Evolutionary conservation across 169 alveolate genomes (phyloP).

Genomic region (Cryptosporidium muris): DNA sequence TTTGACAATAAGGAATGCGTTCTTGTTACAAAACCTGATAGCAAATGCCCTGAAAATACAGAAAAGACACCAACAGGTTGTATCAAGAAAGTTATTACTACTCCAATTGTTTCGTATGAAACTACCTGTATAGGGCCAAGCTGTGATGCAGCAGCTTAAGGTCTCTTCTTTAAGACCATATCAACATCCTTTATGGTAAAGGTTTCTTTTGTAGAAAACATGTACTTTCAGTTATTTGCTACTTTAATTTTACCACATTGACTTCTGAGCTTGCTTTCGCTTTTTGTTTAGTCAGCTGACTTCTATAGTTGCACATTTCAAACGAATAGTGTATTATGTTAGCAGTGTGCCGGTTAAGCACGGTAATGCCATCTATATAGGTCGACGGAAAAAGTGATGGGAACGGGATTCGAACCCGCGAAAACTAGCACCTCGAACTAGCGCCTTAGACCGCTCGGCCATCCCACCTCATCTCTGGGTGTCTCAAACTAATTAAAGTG

Average conservation of each 20-base stretch:
- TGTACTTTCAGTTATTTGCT: too few relatives aligned
- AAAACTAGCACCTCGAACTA: constrained; percentile 74
- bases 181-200: too few relatives aligned
- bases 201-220: too few relatives aligned
- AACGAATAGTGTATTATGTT: too few relatives aligned
- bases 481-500: not conserved
- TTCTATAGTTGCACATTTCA: too few relatives aligned
- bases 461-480: constrained; percentile 40
- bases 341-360: too few relatives aligned
- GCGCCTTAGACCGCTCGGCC: constrained; percentile 76
- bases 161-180: not conserved
- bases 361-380: too few relatives aligned
- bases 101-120: constrained; percentile 70
- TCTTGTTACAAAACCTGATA: constrained; percentile 66
- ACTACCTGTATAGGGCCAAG: constrained; percentile 70
- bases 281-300: too few relatives aligned
- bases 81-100: constrained; percentile 69
- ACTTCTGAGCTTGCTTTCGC: too few relatives aligned
- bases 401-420: constrained; percentile 75
- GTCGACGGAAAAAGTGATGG: constrained; percentile 54
- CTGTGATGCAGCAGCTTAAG: constrained; percentile 51
- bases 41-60: constrained; percentile 67
- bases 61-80: constrained; percentile 71
- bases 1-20: constrained; percentile 70
- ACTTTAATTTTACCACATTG: too few relatives aligned